A percentile compares a stretch with the other conserved stretches of the same genome.
These are phyloP conservation scores for Pachyrhizus erosus DNA, from an alignment of 306 rosid species.

Conservation along the genomic window DNA sequence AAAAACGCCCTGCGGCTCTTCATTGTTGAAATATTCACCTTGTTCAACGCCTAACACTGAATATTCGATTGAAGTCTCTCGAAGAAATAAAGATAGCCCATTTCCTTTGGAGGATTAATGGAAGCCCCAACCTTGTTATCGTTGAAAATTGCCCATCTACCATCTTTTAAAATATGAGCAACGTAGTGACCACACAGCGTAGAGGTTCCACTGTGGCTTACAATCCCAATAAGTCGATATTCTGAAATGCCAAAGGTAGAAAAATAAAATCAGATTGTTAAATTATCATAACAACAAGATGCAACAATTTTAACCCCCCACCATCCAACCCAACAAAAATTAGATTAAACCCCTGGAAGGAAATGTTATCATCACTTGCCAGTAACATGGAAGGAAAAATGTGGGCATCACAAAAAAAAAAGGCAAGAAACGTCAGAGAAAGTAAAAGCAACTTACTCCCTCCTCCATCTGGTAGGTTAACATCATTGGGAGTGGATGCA, in stretches of 20 bases:
- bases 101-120: conserved; percentile 92
- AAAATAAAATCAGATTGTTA: background rate
- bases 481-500: conserved; percentile 47
- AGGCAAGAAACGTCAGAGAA: background rate
- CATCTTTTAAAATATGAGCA: conserved; percentile 87
- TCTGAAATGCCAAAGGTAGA: conserved; percentile 52
- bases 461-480: conserved; percentile 84
- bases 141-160: conserved; percentile 93
- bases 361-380: background rate
- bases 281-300: background rate
- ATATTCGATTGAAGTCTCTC: conserved; percentile 62
- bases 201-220: conserved; percentile 96
- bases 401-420: background rate
- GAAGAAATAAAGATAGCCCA: conserved; percentile 95
- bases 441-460: conserved; percentile 75
- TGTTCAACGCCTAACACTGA: background rate
- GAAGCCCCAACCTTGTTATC: conserved; percentile 94
- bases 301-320: background rate
- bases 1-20: conserved; percentile 15
- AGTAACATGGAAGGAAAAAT: background rate
- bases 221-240: conserved; percentile 82
- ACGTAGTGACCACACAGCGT: conserved; percentile 97
- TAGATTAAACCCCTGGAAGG: background rate
- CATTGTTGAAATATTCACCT: background rate
- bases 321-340: background rate